A percentile compares a stretch with the other conserved stretches of the same genome.
These are phyloP conservation scores for Cylindrotheca fusiformis DNA, from an alignment of 108 stramenopile species.

Conservation along the genomic window DNA sequence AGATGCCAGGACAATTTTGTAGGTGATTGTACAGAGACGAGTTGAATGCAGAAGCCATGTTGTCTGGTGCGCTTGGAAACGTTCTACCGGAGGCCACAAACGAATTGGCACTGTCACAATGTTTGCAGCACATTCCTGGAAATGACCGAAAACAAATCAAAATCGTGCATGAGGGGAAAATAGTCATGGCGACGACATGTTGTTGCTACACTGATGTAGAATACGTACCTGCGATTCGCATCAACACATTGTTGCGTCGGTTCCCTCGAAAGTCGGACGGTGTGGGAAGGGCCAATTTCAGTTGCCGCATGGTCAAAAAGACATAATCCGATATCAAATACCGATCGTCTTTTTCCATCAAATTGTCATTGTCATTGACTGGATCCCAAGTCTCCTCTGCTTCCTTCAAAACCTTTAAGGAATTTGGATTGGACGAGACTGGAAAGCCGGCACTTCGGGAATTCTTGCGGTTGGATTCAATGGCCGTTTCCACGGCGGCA, in stretches of 20 bases:
- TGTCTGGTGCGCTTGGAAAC: slow-evolving; percentile 56
- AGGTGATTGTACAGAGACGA: slow-evolving; percentile 52
- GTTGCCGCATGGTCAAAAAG: slow-evolving; percentile 50
- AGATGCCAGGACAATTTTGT: slow-evolving; percentile 33
- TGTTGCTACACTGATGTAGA: too few species aligned
- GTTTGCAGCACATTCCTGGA: slow-evolving; percentile 30
- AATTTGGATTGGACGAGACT: slow-evolving; percentile 21
- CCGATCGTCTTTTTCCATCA: slow-evolving; percentile 39
- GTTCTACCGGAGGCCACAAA: slow-evolving; percentile 31
- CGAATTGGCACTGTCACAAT: slow-evolving; percentile 12
- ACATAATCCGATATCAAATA: slow-evolving; percentile 50
- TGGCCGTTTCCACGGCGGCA: neutral
- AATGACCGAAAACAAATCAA: too few species aligned
- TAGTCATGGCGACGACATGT: slow-evolving; percentile 22
- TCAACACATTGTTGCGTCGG: slow-evolving; percentile 16
- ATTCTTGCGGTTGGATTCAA: slow-evolving; percentile 9
- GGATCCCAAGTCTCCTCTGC: slow-evolving; percentile 40
- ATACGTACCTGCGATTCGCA: neutral
- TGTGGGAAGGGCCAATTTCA: slow-evolving; percentile 39
- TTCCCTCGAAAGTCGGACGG: slow-evolving; percentile 27
- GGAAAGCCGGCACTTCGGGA: slow-evolving; percentile 17
- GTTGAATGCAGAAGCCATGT: slow-evolving; percentile 53
- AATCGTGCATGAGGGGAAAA: too few species aligned
- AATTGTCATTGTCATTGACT: slow-evolving; percentile 23
- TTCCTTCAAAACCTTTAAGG: slow-evolving; percentile 16